Conservation (phyloP, 2,329 filamentous ascomycete genomes). For the Cercospora zeae-maydis region DNA sequence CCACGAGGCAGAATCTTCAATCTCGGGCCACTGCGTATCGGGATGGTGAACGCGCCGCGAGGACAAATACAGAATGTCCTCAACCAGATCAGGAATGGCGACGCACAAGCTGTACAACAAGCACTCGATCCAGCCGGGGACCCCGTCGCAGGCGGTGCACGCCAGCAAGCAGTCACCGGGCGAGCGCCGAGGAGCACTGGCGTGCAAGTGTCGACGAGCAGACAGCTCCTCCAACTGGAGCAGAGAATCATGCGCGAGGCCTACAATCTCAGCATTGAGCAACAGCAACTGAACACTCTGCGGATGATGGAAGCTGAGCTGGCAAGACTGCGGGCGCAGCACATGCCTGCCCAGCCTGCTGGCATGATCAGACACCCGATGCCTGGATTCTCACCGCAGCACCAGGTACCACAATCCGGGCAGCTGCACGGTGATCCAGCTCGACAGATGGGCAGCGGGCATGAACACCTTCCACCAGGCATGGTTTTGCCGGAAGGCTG, state of each 20-base stretch:
- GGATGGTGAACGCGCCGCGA: constrained; percentile 60
- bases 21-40: constrained; percentile 70
- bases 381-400: constrained; percentile 11
- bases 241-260: constrained; percentile 67
- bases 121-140: constrained; percentile 18
- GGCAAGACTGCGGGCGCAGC: constrained; percentile 55
- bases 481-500: constrained; percentile 53
- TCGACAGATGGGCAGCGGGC: constrained; percentile 41
- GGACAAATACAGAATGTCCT: constrained; percentile 43
- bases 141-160: constrained; percentile 39
- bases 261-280: constrained; percentile 57
- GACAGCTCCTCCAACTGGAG: constrained; percentile 63
- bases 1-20: constrained; percentile 55
- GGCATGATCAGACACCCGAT: constrained; percentile 16
- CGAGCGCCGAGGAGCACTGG: not conserved
- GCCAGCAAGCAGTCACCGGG: constrained; percentile 18
- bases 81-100: constrained; percentile 31
- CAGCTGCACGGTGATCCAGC: constrained; percentile 26
- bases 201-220: constrained; percentile 46
- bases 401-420: constrained; percentile 10
- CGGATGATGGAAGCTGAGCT: constrained; percentile 66
- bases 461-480: constrained; percentile 49
- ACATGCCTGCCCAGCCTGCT: constrained; percentile 24
- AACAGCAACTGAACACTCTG: constrained; percentile 67
- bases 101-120: constrained; percentile 11